These are phyloP conservation scores for Trichoderma gamsii DNA, from an alignment of 495 filamentous ascomycete species.

Conservation along the genomic window DNA sequence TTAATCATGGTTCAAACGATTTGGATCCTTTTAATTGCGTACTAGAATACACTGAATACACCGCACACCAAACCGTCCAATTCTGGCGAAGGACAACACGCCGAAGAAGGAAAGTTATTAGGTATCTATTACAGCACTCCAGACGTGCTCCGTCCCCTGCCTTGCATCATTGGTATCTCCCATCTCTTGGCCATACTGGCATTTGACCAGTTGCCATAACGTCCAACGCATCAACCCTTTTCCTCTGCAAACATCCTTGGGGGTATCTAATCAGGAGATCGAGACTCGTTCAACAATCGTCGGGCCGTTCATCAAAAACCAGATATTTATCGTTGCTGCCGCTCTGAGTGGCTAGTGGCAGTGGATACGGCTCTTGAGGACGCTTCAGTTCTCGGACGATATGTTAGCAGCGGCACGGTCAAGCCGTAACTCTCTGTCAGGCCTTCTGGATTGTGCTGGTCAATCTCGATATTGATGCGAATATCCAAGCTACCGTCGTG, in stretches of 20 bases:
- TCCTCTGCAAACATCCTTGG: not conserved
- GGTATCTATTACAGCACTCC: not conserved
- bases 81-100: not conserved
- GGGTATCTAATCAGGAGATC: not conserved
- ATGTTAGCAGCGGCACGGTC: conserved; percentile 45
- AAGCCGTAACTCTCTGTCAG: conserved; percentile 64
- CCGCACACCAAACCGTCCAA: not conserved
- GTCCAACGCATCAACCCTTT: not conserved
- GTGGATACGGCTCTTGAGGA: conserved; percentile 1
- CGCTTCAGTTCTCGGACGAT: conserved; percentile 20
- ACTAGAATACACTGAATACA: not conserved
- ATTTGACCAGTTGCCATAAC: not conserved
- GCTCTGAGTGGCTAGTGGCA: not conserved
- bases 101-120: not conserved
- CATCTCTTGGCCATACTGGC: not conserved
- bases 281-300: not conserved
- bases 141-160: too few relatives aligned
- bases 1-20: not conserved
- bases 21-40: not conserved
- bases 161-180: not conserved
- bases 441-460: conserved; percentile 58
- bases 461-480: conserved; percentile 61
- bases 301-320: not conserved
- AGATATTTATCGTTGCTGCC: not conserved
- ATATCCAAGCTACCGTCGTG: conserved; percentile 62